Evolutionary conservation across 2,329 filamentous ascomycete species (phyloP).

Genomic region (Hypoxylon sp.): DNA sequence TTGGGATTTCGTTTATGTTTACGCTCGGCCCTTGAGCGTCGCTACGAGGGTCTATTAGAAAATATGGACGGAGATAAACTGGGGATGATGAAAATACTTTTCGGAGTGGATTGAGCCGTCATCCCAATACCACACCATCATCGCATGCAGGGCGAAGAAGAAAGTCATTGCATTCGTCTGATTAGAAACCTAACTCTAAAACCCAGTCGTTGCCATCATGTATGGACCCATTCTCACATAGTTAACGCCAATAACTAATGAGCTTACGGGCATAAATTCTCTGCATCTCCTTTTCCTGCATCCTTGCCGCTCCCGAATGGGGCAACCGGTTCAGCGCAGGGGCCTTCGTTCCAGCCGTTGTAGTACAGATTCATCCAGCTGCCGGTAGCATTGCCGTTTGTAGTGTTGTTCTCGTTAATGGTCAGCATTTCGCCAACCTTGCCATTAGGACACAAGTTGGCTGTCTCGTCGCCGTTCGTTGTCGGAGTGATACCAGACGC

Average conservation of each 20-base stretch:
- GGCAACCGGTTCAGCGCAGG: conserved; percentile 47
- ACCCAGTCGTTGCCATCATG: conserved; percentile 10
- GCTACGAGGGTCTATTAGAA: neutral
- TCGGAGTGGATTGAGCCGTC: neutral
- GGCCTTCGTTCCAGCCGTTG: conserved; percentile 54
- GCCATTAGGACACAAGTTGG: conserved; percentile 42
- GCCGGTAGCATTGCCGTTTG: conserved; percentile 1
- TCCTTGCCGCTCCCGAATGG: conserved; percentile 45
- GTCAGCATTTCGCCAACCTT: conserved; percentile 32
- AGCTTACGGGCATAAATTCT: conserved; percentile 38
- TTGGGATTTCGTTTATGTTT: neutral
- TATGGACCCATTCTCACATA: neutral
- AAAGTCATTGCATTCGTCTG: conserved; percentile 13
- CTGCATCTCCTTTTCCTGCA: conserved; percentile 44
- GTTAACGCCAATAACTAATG: neutral
- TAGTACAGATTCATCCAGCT: conserved; percentile 50
- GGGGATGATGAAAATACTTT: neutral
- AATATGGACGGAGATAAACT: neutral
- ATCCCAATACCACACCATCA: neutral
- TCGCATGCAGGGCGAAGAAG: neutral
- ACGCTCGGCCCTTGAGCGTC: neutral
- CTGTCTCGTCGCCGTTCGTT: conserved; percentile 9
- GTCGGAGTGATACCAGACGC: conserved; percentile 22
- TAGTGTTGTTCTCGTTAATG: conserved; percentile 7
- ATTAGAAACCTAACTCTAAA: conserved; percentile 23